These are phyloP conservation scores for Silene uniflora DNA, from an alignment of 148 eudicot genomes.

Conservation along the genomic window DNA sequence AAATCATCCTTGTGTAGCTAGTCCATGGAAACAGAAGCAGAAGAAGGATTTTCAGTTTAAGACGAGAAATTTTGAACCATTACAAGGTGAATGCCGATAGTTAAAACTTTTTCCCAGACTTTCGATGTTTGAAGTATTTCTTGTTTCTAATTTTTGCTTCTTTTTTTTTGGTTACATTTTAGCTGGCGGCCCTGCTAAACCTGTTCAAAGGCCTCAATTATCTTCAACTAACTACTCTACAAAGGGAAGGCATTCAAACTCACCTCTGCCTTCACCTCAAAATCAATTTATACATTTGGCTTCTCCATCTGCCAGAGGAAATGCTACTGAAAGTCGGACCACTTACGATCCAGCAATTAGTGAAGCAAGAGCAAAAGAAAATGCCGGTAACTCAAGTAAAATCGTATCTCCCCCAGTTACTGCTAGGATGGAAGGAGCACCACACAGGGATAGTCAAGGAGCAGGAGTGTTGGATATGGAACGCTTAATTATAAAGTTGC, in stretches of 20 bases:
- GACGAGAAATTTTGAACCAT: constrained; percentile 58
- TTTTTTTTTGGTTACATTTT: constrained; percentile 23
- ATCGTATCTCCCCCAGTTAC: constrained; percentile 33
- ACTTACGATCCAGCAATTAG: constrained; percentile 31
- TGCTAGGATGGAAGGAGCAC: constrained; percentile 35
- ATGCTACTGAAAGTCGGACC: constrained; percentile 37
- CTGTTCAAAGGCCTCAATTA: constrained; percentile 55
- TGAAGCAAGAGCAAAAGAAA: constrained; percentile 38
- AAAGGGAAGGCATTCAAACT: constrained; percentile 62
- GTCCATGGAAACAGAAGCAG: constrained; percentile 61
- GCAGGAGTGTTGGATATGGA: constrained; percentile 51
- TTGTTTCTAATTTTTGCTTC: constrained; percentile 9
- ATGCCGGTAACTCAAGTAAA: constrained; percentile 39
- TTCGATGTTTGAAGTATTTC: neutral
- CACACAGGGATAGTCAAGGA: constrained; percentile 33
- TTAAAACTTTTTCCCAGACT: neutral
- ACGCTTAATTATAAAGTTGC: constrained; percentile 53
- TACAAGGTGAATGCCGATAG: constrained; percentile 49
- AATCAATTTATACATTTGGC: constrained; percentile 43
- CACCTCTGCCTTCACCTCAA: constrained; percentile 75
- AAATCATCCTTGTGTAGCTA: constrained; percentile 40
- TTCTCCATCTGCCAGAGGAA: constrained; percentile 60
- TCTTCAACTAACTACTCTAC: constrained; percentile 37
- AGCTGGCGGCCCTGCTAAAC: constrained; percentile 57
- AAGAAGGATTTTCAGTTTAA: constrained; percentile 75